Base-by-base conservation (phyloP, 306 rosid species). In the Argentina anserina region DNA sequence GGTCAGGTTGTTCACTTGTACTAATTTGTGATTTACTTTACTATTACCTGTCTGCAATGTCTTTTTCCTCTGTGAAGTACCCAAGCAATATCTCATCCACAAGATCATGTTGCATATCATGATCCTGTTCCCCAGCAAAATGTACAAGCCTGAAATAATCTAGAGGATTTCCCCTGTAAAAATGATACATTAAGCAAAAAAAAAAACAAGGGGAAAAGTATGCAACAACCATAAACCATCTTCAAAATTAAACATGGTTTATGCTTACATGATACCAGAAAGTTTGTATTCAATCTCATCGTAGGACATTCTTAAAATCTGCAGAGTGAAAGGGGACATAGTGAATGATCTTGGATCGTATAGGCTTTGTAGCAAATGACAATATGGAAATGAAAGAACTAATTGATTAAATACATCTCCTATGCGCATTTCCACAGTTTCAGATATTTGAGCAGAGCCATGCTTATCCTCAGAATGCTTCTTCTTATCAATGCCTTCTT, bases 141-240 rank as follows among this genome's bases (percentile, higher is more conserved):
- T 84, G 84, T 78, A 93, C 76, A 81, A 93, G 96, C 84, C 96
- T 86, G 84, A 86, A 97, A 81, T 96, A 87, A 70, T 93, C 97
- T 36, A 90, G 49, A 70, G 96, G 86, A 81, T 86, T 89, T 79
- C 92, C 98, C 84, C 98, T 90, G 91, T 39, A 67, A n/a, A 78
- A 15, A 29, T 69, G 63, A 9, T 4, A 58, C 63, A 58, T 20
- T 3, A 1, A 58, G 14, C 23, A 15, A 7, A 43, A n/a, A 50
- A 50, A 23, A 45, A 9, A 28, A 15, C 66, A 31, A 15, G 41
- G 4, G 25, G n/a, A 31, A 31, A 68, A 43, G 40, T 13, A 55
- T 55, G 62, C 6, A 18, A 26, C 25, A 23, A 9, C 11, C 34
- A 25, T 9, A 56, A 20, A 56, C 11, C 6, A 25, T 56, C 34